Base-by-base conservation (phyloP, 208 protist genomes). In the Naegleria lovaniensis region DNA sequence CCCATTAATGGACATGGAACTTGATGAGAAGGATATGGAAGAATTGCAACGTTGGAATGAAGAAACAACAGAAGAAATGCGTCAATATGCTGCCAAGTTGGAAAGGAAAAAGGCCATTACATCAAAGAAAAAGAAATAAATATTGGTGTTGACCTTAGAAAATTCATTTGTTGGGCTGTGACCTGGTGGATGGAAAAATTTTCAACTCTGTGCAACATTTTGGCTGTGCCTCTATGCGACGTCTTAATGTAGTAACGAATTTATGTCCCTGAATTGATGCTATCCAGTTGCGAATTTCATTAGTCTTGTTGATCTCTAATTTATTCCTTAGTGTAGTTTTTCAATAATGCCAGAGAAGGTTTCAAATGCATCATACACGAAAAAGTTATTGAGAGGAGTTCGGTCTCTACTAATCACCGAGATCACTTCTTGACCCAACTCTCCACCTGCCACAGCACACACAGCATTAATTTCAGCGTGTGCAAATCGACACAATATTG, bases 351-450 rank as follows among this genome's bases (percentile, higher is more conserved):
- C 84, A 58, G 43, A 58, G 36, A 58, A 88, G 15, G 39, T 59
- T 19, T 93, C 48, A 5, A 93, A 13, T 36, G 59, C 91, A 88
- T 94, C 92, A 86, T 94, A 94, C 1, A 93, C 22, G 48, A 94
- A 94, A 67, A 92, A 85, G 89, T 94, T 94, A 76, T 90, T 36
- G 7, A 94, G 5, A 22, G 93, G 93, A 7, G 87, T 29, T 19
- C 36, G 76, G 29, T 93, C 91, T n/a, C 41, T 41, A 29, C 19
- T 79, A 6, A 94, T 84, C 5, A 89, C 83, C 40, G 93, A 92
- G 36, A 94, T 76, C 0, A 93, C 75, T 76, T 94, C 93, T 40
- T 94, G 92, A 36, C 92, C 40, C 3, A 88, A 29, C 0, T 93
- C 4, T 38, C 93, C 93, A 22, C 93, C 93, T 25, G 84, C 90